Evolutionary conservation across 2,329 filamentous ascomycete species (phyloP).

Genomic region (Colletotrichum godetiae): DNA sequence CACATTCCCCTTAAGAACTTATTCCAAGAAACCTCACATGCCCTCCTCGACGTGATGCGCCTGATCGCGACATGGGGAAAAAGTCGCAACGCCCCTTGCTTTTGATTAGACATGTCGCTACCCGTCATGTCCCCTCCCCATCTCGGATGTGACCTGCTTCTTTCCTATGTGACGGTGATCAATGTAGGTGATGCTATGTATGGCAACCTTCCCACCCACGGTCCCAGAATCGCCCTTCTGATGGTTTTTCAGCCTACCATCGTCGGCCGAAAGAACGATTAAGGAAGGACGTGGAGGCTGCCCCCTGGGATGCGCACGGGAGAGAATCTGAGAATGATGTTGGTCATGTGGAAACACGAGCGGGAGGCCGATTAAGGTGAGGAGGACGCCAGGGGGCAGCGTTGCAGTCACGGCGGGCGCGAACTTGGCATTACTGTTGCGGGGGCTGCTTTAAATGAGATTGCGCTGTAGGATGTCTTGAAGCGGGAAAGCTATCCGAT

Average conservation of each 20-base stretch:
- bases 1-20: neutral
- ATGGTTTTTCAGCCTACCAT: neutral
- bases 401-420: slow-evolving; percentile 6
- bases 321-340: neutral
- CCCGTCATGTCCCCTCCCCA: neutral
- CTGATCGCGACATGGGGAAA: neutral
- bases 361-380: slow-evolving; percentile 15
- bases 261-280: slow-evolving; percentile 17
- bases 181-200: neutral
- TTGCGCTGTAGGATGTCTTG: neutral
- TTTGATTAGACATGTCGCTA: slow-evolving; percentile 17
- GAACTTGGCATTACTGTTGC: slow-evolving; percentile 17
- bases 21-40: neutral
- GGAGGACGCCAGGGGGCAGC: neutral
- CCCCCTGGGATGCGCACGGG: neutral
- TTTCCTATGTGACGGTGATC: neutral
- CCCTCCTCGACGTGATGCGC: neutral
- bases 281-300: slow-evolving; percentile 5
- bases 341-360: slow-evolving; percentile 12
- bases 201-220: neutral
- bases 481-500: slow-evolving; percentile 18
- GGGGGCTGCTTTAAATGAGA: neutral
- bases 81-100: neutral
- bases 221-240: neutral
- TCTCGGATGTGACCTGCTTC: slow-evolving; percentile 17